phyloP scores from a whole-genome alignment of 495 filamentous ascomycete species.

The Xylaria curta region DNA sequence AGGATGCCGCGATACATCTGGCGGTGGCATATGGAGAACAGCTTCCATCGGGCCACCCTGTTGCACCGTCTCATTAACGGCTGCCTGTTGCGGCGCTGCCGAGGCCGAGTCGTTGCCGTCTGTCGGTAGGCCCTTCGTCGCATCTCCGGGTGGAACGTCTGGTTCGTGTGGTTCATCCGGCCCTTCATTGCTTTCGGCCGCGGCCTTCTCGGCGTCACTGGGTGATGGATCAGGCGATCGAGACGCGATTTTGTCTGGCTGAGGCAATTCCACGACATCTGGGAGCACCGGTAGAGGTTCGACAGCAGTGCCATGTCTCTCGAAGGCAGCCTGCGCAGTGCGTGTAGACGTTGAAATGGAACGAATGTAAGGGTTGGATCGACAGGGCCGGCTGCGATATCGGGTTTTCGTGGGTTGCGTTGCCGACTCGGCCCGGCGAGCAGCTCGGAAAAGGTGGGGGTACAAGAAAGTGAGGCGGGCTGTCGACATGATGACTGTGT shows the following conservation, averaged over 20 bases:
- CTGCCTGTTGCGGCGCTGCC: conserved; percentile 29
- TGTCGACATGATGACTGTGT: conserved; percentile 63
- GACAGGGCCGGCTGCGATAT: conserved; percentile 43
- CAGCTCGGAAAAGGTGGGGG: conserved; percentile 65
- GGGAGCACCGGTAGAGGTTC: conserved; percentile 54
- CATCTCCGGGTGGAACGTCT: conserved; percentile 22
- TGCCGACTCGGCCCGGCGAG: conserved; percentile 46
- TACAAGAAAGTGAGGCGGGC: conserved; percentile 76
- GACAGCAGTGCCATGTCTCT: conserved; percentile 69
- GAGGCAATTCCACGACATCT: conserved; percentile 31
- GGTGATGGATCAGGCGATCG: conserved; percentile 27
- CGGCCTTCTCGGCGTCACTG: conserved; percentile 26
- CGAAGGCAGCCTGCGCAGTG: conserved; percentile 43
- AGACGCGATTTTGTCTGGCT: conserved; percentile 31
- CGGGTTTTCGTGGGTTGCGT: conserved; percentile 51
- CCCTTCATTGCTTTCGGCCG: conserved; percentile 34
- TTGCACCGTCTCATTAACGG: conserved; percentile 34
- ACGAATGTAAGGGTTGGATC: conserved; percentile 40
- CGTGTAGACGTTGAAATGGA: conserved; percentile 43
- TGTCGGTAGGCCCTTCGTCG: conserved; percentile 30
- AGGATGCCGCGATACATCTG: conserved; percentile 46
- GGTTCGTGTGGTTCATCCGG: conserved; percentile 22
- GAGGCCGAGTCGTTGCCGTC: conserved; percentile 35
- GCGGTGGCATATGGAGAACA: conserved; percentile 64
- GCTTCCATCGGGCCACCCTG: conserved; percentile 65